Evolutionary conservation across 129 eudicot species (phyloP), one percentile per base, ranked within the genome.

Genomic region (Flaveria robusta): DNA sequence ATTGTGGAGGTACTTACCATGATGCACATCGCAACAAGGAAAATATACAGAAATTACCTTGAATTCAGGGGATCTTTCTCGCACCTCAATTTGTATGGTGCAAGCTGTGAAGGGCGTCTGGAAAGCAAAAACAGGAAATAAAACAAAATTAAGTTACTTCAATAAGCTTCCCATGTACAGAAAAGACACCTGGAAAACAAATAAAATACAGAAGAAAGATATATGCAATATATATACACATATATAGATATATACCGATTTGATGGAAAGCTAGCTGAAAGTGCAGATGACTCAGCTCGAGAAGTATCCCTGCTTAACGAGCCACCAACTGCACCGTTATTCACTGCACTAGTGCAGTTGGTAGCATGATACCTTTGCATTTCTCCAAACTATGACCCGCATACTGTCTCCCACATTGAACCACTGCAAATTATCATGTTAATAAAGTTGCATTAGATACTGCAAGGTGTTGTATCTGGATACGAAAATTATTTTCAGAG

Each of bases 291-390:
- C 66, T 91, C 97, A 58, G 86, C 80, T 72, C 97, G 92, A 71
- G 88, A 77, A 18, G 85, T 54, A 73, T 94, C 99, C 85, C 93
- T 89, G 29, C 87, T 76, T 68, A 92, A 84, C 65, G 87, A 50
- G 79, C 93, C 97, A 70, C 90, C 86, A 81, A 87, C 80, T 31
- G 86, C 85, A 86, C 84, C 79, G 88, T 86, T 94, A 87, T 95
- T 95, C 65, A 91, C 96, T 83, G 97, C 99, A 89, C 92, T 89
- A 84, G 88, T 94, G 97, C 93, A 85, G 96, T 87, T 89, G 85
- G 82, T 79, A 87, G 84, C 86, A 84, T 91, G 97, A 95, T 84
- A 95, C 89, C 97, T 89, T 91, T 95, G 99, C 99, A 95, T 95
- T 84, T 89, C 96, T 89, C 85, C 92, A 70, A 82, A 82, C 88